phyloP scores from a whole-genome alignment of 176 grass and related monocot species.

The Lolium multiflorum region DNA sequence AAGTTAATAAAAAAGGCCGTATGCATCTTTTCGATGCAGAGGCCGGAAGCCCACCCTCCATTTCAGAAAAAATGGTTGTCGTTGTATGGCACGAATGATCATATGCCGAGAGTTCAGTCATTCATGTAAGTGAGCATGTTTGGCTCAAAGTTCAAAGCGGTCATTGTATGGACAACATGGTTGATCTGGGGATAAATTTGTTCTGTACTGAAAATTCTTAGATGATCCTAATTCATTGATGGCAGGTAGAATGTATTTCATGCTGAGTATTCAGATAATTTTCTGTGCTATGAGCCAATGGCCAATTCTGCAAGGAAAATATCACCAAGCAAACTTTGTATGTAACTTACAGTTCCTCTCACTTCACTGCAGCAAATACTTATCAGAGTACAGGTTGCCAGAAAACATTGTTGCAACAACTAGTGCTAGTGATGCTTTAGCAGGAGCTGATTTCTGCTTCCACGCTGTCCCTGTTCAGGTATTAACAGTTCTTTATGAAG shows the following conservation, averaged over 20 bases:
- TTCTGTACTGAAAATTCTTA: not conserved
- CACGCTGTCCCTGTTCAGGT: constrained; percentile 98
- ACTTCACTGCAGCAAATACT: constrained; percentile 76
- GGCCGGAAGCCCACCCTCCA: too few species aligned
- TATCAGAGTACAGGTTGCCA: constrained; percentile 69
- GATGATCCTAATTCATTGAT: not conserved
- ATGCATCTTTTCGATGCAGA: too few species aligned
- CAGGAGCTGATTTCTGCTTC: constrained; percentile 91
- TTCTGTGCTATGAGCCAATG: not conserved
- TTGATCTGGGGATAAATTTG: constrained; percentile 6
- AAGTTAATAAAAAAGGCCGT: too few species aligned
- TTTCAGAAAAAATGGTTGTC: not conserved
- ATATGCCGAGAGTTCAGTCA: not conserved
- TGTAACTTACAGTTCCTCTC: constrained; percentile 24
- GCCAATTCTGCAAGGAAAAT: not conserved
- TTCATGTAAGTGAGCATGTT: not conserved
- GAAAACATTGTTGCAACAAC: constrained; percentile 90
- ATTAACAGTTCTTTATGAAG: constrained; percentile 46
- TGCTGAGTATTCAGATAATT: not conserved
- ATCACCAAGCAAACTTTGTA: not conserved
- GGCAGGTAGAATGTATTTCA: not conserved
- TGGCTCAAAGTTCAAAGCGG: not conserved
- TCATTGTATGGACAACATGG: not conserved
- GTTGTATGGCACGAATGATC: not conserved
- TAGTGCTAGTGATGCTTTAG: constrained; percentile 73